Conservation (phyloP, 2,329 filamentous ascomycete genomes). For the Diaporthe sp. region DNA sequence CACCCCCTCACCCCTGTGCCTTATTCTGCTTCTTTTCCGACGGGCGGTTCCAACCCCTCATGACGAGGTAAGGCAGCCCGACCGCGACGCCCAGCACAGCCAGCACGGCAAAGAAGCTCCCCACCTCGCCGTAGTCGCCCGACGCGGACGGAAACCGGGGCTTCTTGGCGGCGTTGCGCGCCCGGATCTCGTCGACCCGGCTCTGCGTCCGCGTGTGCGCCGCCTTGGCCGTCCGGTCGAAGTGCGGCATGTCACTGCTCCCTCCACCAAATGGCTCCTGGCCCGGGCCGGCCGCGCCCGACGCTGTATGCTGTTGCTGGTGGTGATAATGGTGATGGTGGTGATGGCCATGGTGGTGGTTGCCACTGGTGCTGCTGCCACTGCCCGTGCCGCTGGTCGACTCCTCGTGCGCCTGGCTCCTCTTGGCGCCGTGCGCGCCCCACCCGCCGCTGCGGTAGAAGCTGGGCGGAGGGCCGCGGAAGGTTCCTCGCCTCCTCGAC, state of each 20-base stretch:
- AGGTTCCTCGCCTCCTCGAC: slow-evolving; percentile 80
- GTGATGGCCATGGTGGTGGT: slow-evolving; percentile 42
- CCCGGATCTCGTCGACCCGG: slow-evolving; percentile 66
- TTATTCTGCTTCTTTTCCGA: slow-evolving; percentile 40
- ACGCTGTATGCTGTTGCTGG: slow-evolving; percentile 30
- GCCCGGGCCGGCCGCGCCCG: slow-evolving; percentile 72
- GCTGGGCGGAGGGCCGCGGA: slow-evolving; percentile 87
- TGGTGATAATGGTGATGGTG: not conserved
- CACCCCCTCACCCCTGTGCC: slow-evolving; percentile 43
- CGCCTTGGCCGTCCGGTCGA: slow-evolving; percentile 75
- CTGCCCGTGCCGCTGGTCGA: slow-evolving; percentile 49
- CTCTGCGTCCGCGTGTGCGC: slow-evolving; percentile 82
- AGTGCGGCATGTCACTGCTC: slow-evolving; percentile 76
- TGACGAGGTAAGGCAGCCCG: slow-evolving; percentile 59
- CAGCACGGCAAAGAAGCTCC: slow-evolving; percentile 65
- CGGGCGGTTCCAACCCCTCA: slow-evolving; percentile 51
- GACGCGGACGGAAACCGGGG: slow-evolving; percentile 55
- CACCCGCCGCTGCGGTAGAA: slow-evolving; percentile 90
- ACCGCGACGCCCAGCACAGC: slow-evolving; percentile 63
- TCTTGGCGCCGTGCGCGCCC: slow-evolving; percentile 74
- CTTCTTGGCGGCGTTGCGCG: slow-evolving; percentile 48
- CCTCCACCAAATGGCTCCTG: slow-evolving; percentile 60
- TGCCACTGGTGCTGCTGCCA: not conserved
- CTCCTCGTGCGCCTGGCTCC: slow-evolving; percentile 66
- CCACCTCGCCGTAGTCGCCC: slow-evolving; percentile 48